Evolutionary conservation across 202 grass and related monocot genomes (phyloP).

Genomic region (Carex arenaria): DNA sequence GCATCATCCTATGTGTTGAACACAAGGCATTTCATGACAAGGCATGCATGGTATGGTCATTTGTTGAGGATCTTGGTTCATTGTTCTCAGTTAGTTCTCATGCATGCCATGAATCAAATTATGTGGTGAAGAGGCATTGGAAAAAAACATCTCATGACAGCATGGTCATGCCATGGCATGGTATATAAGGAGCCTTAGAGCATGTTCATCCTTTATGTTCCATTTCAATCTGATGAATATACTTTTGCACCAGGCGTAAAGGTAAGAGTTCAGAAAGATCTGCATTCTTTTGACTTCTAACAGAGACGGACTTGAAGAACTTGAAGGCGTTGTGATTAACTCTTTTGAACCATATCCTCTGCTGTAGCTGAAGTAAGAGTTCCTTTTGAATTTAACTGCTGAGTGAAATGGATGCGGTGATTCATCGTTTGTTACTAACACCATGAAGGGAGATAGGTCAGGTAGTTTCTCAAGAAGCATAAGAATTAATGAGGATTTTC

Average conservation of each 20-base stretch:
- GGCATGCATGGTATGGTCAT: constrained; percentile 40
- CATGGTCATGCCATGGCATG: constrained; percentile 9
- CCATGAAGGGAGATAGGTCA: background rate
- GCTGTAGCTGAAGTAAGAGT: constrained; percentile 12
- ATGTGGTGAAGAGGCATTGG: background rate
- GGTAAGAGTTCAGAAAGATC: background rate
- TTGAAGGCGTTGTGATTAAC: constrained; percentile 1
- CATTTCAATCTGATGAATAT: constrained; percentile 17
- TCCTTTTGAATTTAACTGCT: background rate
- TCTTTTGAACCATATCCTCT: constrained; percentile 13
- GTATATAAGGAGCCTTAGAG: constrained; percentile 16
- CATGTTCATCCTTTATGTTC: constrained; percentile 9
- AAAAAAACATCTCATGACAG: constrained; percentile 11
- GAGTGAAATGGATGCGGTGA: background rate
- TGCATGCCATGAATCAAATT: constrained; percentile 19
- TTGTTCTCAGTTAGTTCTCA: constrained; percentile 35
- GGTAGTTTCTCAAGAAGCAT: background rate
- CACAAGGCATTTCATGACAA: constrained; percentile 51
- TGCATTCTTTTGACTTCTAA: constrained; percentile 13
- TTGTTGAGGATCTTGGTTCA: constrained; percentile 43
- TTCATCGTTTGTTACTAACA: background rate
- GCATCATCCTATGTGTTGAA: constrained; percentile 44
- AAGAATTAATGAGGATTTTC: background rate
- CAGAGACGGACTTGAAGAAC: constrained; percentile 15
- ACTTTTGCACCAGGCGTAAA: constrained; percentile 18